Conservation (phyloP, 179 eudicot genomes). For the Heliamphora ciliata region DNA sequence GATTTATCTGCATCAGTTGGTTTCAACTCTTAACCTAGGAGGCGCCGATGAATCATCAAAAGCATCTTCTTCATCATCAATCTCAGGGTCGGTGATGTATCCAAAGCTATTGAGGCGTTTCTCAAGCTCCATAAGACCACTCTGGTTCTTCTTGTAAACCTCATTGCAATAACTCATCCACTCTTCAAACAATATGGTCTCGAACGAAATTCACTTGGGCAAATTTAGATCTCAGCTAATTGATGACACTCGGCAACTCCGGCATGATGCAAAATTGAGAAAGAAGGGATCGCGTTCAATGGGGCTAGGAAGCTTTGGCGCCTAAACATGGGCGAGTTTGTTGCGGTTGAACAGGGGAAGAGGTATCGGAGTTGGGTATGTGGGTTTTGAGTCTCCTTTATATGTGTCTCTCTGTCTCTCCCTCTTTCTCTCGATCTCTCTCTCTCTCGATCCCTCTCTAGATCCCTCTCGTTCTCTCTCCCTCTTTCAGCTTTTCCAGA, state of each 20-base stretch:
- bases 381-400: too few species aligned
- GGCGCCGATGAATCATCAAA: conserved; percentile 19
- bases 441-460: too few species aligned
- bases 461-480: too few species aligned
- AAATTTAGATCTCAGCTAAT: conserved; percentile 52
- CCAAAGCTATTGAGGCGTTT: conserved; percentile 36
- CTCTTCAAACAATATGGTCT: conserved; percentile 85
- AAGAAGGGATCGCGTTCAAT: too few species aligned
- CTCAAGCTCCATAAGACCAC: conserved; percentile 39
- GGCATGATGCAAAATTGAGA: conserved; percentile 17
- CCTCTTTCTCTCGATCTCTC: too few species aligned
- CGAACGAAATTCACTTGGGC: conserved; percentile 70
- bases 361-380: too few species aligned
- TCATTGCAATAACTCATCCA: conserved; percentile 74
- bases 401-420: too few species aligned
- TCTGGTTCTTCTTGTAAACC: conserved; percentile 57
- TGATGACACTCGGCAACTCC: conserved; percentile 48
- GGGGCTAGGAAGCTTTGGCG: too few species aligned
- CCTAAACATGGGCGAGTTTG: too few species aligned
- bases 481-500: too few species aligned
- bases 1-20: conserved; percentile 27
- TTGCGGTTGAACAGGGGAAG: too few species aligned
- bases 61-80: conserved; percentile 36
- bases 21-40: conserved; percentile 15
- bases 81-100: conserved; percentile 44